phyloP scores from a whole-genome alignment of 352 stramenopile species.

The Pythium sukuiense region DNA sequence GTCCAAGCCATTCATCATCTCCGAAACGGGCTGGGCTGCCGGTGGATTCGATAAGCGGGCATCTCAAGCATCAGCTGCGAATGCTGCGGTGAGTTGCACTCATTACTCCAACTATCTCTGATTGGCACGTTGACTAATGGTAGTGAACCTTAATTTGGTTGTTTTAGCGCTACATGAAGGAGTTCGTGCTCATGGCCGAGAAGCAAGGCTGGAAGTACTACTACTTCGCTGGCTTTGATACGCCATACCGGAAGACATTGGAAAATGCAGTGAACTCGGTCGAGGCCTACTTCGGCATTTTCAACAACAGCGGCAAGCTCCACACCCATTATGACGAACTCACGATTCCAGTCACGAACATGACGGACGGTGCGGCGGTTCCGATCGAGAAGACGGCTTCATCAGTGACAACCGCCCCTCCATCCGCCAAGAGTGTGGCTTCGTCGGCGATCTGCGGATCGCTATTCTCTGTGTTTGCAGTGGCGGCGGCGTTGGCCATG shows the following conservation, averaged over 20 bases:
- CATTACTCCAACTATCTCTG: neutral
- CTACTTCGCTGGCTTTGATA: slow-evolving; percentile 85
- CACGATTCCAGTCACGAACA: slow-evolving; percentile 27
- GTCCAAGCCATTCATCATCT: slow-evolving; percentile 80
- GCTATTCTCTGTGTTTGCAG: neutral
- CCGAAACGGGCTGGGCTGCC: slow-evolving; percentile 78
- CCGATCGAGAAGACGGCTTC: slow-evolving; percentile 9
- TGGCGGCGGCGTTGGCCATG: neutral
- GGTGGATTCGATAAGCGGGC: slow-evolving; percentile 48
- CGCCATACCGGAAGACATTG: slow-evolving; percentile 64
- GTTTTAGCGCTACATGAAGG: slow-evolving; percentile 65
- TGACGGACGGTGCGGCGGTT: slow-evolving; percentile 13
- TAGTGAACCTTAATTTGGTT: neutral
- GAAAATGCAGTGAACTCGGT: slow-evolving; percentile 49
- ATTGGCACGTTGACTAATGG: neutral
- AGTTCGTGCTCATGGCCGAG: slow-evolving; percentile 69
- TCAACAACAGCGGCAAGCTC: slow-evolving; percentile 55
- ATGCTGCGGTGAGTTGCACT: slow-evolving; percentile 43
- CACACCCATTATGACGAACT: slow-evolving; percentile 59
- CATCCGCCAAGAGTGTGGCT: neutral
- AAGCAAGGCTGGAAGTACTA: slow-evolving; percentile 82
- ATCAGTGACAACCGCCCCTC: neutral
- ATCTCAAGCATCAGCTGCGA: slow-evolving; percentile 56
- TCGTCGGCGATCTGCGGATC: neutral
- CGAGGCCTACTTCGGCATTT: slow-evolving; percentile 79